Evolutionary conservation across 768 basidiomycete species (phyloP), one percentile per base, ranked within the genome.

Genomic region (Xerocomellus amylosporus): DNA sequence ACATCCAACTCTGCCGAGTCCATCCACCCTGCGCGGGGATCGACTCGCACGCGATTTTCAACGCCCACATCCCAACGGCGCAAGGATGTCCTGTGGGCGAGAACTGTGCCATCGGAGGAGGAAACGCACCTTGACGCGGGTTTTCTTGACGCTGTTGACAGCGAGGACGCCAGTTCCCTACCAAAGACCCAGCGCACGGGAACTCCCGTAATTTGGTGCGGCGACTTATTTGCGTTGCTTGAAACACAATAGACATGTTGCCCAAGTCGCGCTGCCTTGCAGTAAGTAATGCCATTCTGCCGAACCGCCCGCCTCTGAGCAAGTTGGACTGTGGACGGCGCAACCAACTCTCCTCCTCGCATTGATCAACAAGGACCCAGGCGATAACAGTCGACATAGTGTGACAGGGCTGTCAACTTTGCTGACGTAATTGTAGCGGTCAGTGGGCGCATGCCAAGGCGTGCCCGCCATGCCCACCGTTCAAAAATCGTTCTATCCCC

Each of bases 111-210:
- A 55, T 53, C 54, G 43, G 20, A 54, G 24, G 46, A 48, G 22
- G 15, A 51, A 58, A 71, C 69, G 46, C 53, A 71, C 69, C 69
- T 72, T 65, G 71, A 67, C 58, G 67, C 34, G 60, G 67, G 63
- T 53, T 55, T 61, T 65, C 66, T 67, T 52, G 69, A 69, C 67
- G 61, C 59, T 67, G 67, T 62, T 48, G 60, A 60, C 51, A 14
- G 45, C 55, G 61, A 65, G 53, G 57, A 58, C 52, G 53, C 15
- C 42, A 43, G 50, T 43, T 9, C 10, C 33, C 1, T 50, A 9
- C 37, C 28, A 22, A 26, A 47, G 44, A 50, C 47, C 22, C 40
- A 39, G 46, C 17, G 19, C 20, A n/a, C 69, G 69, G 69, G n/a
- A 67, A 58, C 20, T 58, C 30, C 71, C 69, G 56, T 34, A 15